Evolutionary conservation across 805 yeast genomes (phyloP).

Genomic region (Lipomyces japonicus): DNA sequence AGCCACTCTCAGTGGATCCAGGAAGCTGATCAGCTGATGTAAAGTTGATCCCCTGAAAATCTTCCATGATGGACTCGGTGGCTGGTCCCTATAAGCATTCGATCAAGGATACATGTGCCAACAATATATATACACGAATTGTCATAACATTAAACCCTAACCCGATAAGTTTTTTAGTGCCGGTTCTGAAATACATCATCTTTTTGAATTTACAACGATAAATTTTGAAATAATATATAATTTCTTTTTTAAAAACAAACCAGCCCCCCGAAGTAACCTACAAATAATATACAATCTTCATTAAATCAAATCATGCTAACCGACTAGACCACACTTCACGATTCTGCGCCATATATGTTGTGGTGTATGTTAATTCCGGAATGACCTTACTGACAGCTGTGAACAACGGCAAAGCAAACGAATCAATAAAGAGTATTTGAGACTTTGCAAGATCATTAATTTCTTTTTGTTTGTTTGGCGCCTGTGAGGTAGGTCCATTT

Average conservation of each 20-base stretch:
- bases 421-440: conserved; percentile 76
- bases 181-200: too few relatives aligned
- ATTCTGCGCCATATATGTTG: conserved; percentile 12
- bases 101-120: not conserved
- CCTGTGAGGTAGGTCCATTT: not conserved
- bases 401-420: conserved; percentile 78
- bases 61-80: not conserved
- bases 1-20: conserved; percentile 5
- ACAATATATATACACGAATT: too few relatives aligned
- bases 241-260: too few relatives aligned
- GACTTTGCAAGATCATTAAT: conserved; percentile 51
- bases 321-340: conserved; percentile 16
- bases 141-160: too few relatives aligned
- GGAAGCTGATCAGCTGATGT: conserved; percentile 13
- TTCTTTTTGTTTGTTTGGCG: not conserved
- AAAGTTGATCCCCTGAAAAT: conserved; percentile 12
- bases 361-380: conserved; percentile 46
- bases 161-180: too few relatives aligned
- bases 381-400: conserved; percentile 55
- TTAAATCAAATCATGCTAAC: too few relatives aligned
- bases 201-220: too few relatives aligned
- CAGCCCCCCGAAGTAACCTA: too few relatives aligned
- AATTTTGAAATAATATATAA: too few relatives aligned
- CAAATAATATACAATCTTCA: too few relatives aligned
- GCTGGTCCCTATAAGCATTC: not conserved